Evolutionary conservation across 257 asterid species (phyloP).

Genomic region (Striga asiatica): DNA sequence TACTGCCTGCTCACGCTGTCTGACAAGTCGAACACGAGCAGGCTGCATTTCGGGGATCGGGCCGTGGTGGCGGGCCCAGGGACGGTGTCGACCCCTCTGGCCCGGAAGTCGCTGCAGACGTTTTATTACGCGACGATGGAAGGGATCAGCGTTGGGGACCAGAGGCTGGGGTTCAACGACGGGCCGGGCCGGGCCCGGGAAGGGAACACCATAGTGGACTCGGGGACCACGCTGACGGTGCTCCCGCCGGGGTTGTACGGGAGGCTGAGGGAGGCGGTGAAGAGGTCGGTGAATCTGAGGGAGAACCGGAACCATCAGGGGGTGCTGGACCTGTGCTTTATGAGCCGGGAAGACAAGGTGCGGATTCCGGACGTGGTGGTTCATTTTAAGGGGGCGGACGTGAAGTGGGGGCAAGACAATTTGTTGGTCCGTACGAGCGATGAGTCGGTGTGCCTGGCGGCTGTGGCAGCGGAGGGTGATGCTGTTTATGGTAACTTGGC

Average conservation of each 20-base stretch:
- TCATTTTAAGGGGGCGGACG: not conserved
- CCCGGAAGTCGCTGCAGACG: not conserved
- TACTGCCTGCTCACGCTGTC: slow-evolving; percentile 23
- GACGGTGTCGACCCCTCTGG: not conserved
- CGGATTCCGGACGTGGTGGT: not conserved
- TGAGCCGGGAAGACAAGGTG: not conserved
- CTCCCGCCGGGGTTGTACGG: slow-evolving; percentile 7
- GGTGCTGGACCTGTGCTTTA: slow-evolving; percentile 15
- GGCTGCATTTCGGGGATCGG: slow-evolving; percentile 4
- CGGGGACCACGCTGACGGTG: slow-evolving; percentile 29
- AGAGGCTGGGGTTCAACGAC: slow-evolving; percentile 6
- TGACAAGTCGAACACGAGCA: slow-evolving; percentile 7
- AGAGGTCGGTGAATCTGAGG: not conserved
- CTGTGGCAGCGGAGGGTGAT: not conserved
- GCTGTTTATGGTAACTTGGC: not conserved
- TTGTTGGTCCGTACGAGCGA: not conserved
- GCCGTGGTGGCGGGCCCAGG: not conserved
- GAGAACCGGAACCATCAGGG: slow-evolving; percentile 9
- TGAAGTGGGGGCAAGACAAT: not conserved
- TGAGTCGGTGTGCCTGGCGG: not conserved
- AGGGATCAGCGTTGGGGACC: slow-evolving; percentile 12
- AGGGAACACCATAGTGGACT: slow-evolving; percentile 38
- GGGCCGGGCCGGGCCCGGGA: not conserved
- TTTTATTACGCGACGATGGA: slow-evolving; percentile 17
- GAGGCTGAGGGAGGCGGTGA: not conserved